Conservation (phyloP, 75 land plant species). For the Sequoiadendron giganteum region DNA sequence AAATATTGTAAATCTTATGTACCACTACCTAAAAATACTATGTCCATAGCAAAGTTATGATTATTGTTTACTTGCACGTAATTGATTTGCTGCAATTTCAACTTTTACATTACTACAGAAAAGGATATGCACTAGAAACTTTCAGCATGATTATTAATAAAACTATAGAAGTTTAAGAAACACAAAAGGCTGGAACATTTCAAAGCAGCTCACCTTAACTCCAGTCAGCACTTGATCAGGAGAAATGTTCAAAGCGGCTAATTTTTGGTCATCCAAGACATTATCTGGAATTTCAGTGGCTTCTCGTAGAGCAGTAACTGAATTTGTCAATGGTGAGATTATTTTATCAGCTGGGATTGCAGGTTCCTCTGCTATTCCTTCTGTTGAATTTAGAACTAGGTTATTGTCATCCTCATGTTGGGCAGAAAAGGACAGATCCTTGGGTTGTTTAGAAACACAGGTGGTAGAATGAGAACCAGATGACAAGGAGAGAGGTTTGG, state of each 20-base stretch:
- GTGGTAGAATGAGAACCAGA: background rate
- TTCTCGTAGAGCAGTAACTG: background rate
- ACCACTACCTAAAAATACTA: background rate
- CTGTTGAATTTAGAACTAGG: conserved; percentile 6
- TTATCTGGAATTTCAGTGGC: background rate
- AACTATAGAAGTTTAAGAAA: background rate
- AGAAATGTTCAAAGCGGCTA: background rate
- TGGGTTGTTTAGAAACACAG: background rate
- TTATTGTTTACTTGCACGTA: background rate
- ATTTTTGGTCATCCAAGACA: background rate
- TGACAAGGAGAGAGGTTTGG: background rate
- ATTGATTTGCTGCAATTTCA: background rate
- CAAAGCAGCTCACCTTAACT: conserved; percentile 8
- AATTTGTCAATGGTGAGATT: background rate
- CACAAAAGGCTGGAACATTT: background rate
- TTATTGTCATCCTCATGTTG: conserved; percentile 1
- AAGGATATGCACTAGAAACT: background rate
- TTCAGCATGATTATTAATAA: background rate
- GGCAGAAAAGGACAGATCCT: background rate
- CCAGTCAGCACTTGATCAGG: conserved; percentile 2
- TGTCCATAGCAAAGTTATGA: background rate
- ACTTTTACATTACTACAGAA: background rate
- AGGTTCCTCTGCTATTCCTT: background rate
- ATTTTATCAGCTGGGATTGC: background rate
- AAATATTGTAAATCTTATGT: background rate